These are phyloP conservation scores for Eucalyptus cladocalyx DNA, from an alignment of 345 rosid genomes.

Conservation along the genomic window DNA sequence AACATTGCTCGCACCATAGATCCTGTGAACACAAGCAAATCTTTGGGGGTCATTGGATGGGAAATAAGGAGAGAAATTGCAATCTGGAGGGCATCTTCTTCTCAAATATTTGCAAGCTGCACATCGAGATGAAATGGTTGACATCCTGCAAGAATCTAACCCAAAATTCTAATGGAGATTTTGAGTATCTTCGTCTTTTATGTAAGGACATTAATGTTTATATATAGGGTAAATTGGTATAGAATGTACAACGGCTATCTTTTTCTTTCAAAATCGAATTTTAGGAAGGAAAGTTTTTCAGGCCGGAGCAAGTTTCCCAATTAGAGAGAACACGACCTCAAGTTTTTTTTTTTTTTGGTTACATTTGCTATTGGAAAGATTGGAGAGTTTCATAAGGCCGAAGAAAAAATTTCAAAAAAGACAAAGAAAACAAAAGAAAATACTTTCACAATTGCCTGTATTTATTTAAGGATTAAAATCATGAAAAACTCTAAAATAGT, in stretches of 20 bases:
- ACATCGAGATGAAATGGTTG: constrained; percentile 20
- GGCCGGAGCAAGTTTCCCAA: neutral
- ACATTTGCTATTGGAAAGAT: neutral
- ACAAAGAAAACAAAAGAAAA: neutral
- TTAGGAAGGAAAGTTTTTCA: neutral
- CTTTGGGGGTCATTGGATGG: constrained; percentile 42
- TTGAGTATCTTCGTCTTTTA: neutral
- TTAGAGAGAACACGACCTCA: neutral
- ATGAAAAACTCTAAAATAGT: too few species aligned
- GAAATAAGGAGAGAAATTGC: constrained; percentile 58
- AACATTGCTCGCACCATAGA: constrained; percentile 75
- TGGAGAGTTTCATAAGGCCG: neutral
- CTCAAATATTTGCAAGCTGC: constrained; percentile 64
- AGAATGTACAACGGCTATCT: constrained; percentile 24
- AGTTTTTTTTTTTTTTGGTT: neutral
- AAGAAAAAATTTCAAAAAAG: neutral
- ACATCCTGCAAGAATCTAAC: neutral
- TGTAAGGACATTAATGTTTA: neutral
- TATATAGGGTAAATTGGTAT: neutral
- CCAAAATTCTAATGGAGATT: neutral
- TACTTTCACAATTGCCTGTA: neutral
- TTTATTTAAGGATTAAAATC: neutral
- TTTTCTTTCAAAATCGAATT: neutral
- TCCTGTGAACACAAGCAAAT: constrained; percentile 48
- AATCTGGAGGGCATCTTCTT: constrained; percentile 57